Percentiles rank a stretch among this genome's conserved stretches.
Evolutionary conservation across 148 eudicot species (phyloP).

Genomic region (Vaccinium myrtillus): DNA sequence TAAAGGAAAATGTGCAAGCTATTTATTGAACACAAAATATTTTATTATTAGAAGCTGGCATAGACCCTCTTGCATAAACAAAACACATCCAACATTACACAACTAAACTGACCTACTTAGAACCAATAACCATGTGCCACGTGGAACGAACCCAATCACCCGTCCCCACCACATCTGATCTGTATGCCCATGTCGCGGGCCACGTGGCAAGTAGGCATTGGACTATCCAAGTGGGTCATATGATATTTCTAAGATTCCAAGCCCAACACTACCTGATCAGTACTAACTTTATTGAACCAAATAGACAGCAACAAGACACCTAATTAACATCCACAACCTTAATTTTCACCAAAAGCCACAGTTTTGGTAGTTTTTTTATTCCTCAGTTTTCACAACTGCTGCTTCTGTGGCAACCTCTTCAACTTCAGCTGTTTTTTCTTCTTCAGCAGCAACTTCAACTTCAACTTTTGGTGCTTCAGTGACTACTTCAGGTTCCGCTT

Average conservation of each 20-base stretch:
- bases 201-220: slow-evolving; percentile 15
- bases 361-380: neutral
- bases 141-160: neutral
- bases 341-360: neutral
- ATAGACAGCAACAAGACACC: neutral
- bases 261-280: neutral
- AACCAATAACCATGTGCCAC: slow-evolving; percentile 16
- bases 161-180: neutral
- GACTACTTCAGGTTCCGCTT: neutral
- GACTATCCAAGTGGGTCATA: slow-evolving; percentile 12
- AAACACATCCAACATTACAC: neutral
- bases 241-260: neutral
- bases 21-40: neutral
- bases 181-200: neutral
- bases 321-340: neutral
- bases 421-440: slow-evolving; percentile 9
- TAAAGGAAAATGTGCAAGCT: neutral
- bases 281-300: slow-evolving; percentile 4
- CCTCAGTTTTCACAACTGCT: slow-evolving; percentile 19
- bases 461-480: slow-evolving; percentile 17
- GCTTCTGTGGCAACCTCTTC: slow-evolving; percentile 15
- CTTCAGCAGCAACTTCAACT: slow-evolving; percentile 16
- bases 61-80: slow-evolving; percentile 1
- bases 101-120: neutral
- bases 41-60: slow-evolving; percentile 14